Conservation (phyloP, 1,139 yeast genomes). For the Debaryomyces sp. region DNA sequence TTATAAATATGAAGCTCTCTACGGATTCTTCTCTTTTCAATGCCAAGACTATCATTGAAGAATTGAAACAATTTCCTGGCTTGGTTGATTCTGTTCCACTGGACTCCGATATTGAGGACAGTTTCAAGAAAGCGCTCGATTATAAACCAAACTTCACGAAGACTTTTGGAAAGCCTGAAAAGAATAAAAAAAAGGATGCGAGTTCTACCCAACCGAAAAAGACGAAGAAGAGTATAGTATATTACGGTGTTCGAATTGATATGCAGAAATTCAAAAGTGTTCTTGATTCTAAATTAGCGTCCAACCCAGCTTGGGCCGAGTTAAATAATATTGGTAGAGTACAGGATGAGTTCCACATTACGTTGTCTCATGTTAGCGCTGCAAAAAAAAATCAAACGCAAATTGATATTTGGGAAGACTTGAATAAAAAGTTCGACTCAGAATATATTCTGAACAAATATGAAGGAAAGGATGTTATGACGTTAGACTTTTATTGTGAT, state of each 20-base stretch:
- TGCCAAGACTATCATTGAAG: conserved; percentile 45
- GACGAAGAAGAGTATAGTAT: conserved; percentile 20
- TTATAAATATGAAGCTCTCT: conserved; percentile 57
- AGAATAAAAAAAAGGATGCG: conserved; percentile 16
- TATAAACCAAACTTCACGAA: conserved; percentile 58
- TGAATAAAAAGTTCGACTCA: conserved; percentile 16
- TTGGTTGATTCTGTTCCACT: conserved; percentile 46
- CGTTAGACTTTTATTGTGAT: conserved; percentile 30
- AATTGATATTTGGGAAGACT: conserved; percentile 26
- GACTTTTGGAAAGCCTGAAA: conserved; percentile 24
- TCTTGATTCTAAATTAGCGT: conserved; percentile 6
- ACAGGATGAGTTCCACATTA: conserved; percentile 72
- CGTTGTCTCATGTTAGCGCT: conserved; percentile 61
- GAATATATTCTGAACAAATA: conserved; percentile 11
- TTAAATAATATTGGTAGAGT: conserved; percentile 30
- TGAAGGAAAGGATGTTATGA: conserved; percentile 7
- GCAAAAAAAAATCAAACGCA: conserved; percentile 26
- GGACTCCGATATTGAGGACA: conserved; percentile 36
- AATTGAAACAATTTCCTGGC: conserved; percentile 46
- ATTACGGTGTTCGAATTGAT: conserved; percentile 32
- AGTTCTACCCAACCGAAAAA: conserved; percentile 6
- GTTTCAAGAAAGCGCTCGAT: conserved; percentile 51
- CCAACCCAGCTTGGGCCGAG: conserved; percentile 29
- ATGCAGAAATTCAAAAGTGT: conserved; percentile 5
- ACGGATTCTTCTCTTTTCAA: conserved; percentile 56